Evolutionary conservation across 345 rosid species (phyloP), one percentile per base, ranked within the genome.

Genomic region (Corchorus olitorius): DNA sequence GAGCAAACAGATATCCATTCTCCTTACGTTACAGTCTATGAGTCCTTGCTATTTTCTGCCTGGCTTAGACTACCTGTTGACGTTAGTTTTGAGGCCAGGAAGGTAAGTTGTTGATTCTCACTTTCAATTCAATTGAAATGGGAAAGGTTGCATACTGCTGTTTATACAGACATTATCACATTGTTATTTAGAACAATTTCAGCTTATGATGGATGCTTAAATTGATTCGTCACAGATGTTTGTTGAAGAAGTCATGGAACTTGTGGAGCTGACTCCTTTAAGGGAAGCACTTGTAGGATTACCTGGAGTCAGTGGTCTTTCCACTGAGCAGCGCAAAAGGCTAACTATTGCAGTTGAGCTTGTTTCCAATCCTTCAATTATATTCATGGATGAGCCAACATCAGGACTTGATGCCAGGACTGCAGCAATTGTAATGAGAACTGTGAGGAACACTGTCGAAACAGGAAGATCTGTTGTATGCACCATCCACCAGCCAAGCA

Each of bases 301-400:
- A 76, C 89, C 91, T 27, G 88, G 88, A 0, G 85, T 86, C 19
- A 81, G 82, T 53, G 91, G 91, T 19, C 88, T 89, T 43, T 86
- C 89, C 16, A 86, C 84, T 0, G 89, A 86, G 76, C 91, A 86
- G 73, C 84, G 89, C 53, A 89, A 89, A 76, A 83, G 93, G 84
- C 76, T 89, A 70, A 89, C 93, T 2, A 83, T 87, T 60, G 93
- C 91, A 3, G 91, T 87, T 34, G 91, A 89, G 80, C 91, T 87
- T 11, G 88, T 87, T 8, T 88, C 91, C n/a, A 89, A 89, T 68
- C 93, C 93, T 3, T 84, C 89, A 4, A 87, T 89, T 75, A 89
- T 86, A 56, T 89, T 89, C 82, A 87, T 89, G 91, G 93, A 89
- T 39, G 91, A 89, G 72, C 93, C 93, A 46, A 89, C 93, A 35